These are phyloP conservation scores for Fusarium napiforme DNA, from an alignment of 2,329 filamentous ascomycete genomes.

Conservation along the genomic window DNA sequence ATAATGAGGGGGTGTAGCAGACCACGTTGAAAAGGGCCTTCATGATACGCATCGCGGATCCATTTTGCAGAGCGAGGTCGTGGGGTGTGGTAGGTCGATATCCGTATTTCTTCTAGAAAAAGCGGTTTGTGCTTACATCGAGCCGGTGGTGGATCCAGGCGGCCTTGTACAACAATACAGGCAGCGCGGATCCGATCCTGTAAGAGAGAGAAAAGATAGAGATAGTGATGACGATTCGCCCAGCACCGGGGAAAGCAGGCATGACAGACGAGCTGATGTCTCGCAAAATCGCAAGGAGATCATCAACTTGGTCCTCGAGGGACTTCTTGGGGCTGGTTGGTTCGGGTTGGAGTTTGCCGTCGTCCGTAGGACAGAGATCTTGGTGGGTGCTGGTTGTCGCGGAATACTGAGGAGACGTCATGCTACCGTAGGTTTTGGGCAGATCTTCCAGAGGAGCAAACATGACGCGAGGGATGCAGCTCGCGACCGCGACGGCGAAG, in stretches of 20 bases:
- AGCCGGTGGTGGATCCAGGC: fast-evolving
- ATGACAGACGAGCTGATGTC: background rate
- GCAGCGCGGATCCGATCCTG: background rate
- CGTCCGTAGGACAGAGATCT: background rate
- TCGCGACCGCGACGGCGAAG: fast-evolving
- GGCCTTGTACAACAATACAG: background rate
- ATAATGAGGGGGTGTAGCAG: no score
- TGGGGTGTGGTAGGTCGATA: no score
- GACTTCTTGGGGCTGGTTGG: background rate
- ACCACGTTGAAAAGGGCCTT: no score
- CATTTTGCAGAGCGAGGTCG: no score
- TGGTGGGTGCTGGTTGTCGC: background rate
- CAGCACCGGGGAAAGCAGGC: background rate
- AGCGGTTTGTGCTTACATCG: no score
- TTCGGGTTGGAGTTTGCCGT: background rate
- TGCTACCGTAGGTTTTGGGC: background rate
- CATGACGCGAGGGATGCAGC: background rate
- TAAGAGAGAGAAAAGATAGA: background rate
- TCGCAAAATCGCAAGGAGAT: background rate
- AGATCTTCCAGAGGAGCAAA: background rate
- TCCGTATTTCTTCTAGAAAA: no score
- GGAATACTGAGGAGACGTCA: background rate
- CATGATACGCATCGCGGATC: no score
- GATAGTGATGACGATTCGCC: background rate
- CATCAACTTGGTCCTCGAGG: background rate